phyloP scores from a whole-genome alignment of 495 filamentous ascomycete genomes.

The Ascodesmis nigricans region DNA sequence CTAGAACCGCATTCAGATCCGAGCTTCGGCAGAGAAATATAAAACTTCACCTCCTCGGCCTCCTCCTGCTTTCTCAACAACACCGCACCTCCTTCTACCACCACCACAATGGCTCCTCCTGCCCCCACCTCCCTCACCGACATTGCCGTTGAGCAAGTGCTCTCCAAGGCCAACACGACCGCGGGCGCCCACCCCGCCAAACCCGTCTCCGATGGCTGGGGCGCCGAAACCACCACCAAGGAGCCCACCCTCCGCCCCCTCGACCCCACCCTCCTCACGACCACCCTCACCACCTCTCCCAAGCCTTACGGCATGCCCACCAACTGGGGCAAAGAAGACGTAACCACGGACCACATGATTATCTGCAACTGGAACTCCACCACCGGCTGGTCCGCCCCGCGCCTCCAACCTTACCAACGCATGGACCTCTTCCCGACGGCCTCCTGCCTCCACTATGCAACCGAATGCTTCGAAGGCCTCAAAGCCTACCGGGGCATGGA shows the following conservation, averaged over 20 bases:
- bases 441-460: conserved; percentile 74
- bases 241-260: conserved; percentile 25
- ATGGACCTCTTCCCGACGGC: conserved; percentile 65
- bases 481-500: conserved; percentile 72
- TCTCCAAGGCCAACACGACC: background rate
- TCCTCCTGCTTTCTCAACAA: too few relatives aligned
- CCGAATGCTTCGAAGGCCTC: conserved; percentile 79
- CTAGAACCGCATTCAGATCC: too few relatives aligned
- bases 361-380: conserved; percentile 44
- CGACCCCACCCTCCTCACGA: conserved; percentile 50
- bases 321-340: conserved; percentile 27
- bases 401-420: conserved; percentile 59
- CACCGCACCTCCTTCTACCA: too few relatives aligned
- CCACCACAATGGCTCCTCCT: background rate
- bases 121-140: background rate
- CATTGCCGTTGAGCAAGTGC: background rate
- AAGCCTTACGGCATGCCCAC: conserved; percentile 35
- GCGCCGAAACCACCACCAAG: too few relatives aligned
- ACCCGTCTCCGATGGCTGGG: too few relatives aligned
- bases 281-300: conserved; percentile 41
- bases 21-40: too few relatives aligned
- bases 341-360: conserved; percentile 84
- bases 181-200: background rate
- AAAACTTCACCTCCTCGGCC: too few relatives aligned
- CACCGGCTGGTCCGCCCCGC: conserved; percentile 54